phyloP scores from a whole-genome alignment of 371 early-diverging fungal species.

The Mycotypha africana region DNA sequence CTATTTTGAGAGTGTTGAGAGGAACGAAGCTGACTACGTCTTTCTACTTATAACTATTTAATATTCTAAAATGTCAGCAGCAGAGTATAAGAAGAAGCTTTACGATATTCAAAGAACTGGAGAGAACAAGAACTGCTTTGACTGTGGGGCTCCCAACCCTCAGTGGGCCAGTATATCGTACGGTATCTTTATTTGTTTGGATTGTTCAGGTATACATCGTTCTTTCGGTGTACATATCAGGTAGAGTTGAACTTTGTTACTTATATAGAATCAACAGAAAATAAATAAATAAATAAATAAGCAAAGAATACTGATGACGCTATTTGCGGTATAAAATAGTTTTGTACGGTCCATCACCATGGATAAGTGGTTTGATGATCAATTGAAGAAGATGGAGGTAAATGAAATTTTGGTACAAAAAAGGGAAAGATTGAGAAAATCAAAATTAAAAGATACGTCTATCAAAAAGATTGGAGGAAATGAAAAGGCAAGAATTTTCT shows the following conservation, averaged over 20 bases:
- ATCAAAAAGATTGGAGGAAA: slow-evolving; percentile 97
- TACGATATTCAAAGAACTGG: slow-evolving; percentile 69
- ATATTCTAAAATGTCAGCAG: slow-evolving; percentile 15
- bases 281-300: not conserved
- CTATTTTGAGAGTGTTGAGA: no score
- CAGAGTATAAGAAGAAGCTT: slow-evolving; percentile 61
- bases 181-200: slow-evolving; percentile 97
- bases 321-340: no score
- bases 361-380: slow-evolving; percentile 97
- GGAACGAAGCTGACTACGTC: no score
- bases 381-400: slow-evolving; percentile 88
- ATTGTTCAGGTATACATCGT: slow-evolving; percentile 88
- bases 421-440: not conserved
- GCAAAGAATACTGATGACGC: no score
- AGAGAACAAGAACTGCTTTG: slow-evolving; percentile 77
- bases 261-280: not conserved
- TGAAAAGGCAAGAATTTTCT: slow-evolving; percentile 79
- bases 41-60: no score
- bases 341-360: slow-evolving; percentile 98
- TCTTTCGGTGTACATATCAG: slow-evolving; percentile 93
- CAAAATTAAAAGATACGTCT: no score
- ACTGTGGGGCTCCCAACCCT: slow-evolving; percentile 81
- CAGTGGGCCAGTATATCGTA: slow-evolving; percentile 95
- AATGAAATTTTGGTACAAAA: not conserved
- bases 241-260: slow-evolving; percentile 20